A percentile compares a stretch with the other conserved stretches of the same genome.
phyloP scores from a whole-genome alignment of 139 green algal genomes.

The Trebouxia sp. region DNA sequence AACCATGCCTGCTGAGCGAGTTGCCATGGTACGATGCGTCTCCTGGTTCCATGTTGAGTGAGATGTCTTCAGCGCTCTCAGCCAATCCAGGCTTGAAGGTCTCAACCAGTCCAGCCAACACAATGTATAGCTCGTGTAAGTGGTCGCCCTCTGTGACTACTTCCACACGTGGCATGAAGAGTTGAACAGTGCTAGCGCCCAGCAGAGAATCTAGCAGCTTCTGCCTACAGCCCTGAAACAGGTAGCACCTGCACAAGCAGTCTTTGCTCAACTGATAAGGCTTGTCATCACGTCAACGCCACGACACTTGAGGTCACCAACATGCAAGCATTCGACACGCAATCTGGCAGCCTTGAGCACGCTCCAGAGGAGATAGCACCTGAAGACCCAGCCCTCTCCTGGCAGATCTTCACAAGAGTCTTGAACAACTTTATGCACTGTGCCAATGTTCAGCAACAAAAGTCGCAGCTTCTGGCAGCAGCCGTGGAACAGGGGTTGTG shows the following conservation, averaged over 20 bases:
- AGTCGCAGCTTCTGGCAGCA: no score
- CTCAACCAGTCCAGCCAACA: conserved; percentile 44
- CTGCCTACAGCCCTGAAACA: conserved; percentile 51
- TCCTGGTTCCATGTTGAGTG: conserved; percentile 3
- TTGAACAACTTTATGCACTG: no score
- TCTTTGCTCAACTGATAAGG: no score
- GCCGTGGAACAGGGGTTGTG: no score
- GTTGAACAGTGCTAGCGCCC: conserved; percentile 49
- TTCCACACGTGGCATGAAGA: conserved; percentile 64
- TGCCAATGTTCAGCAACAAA: no score
- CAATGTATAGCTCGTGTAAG: conserved; percentile 59
- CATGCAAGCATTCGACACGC: no score
- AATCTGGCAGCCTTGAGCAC: no score
- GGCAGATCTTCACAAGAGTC: no score
- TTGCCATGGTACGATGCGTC: background rate
- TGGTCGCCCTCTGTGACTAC: conserved; percentile 51
- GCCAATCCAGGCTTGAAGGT: conserved; percentile 10
- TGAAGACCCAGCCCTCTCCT: no score
- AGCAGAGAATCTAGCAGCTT: conserved; percentile 69
- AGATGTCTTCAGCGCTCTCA: background rate
- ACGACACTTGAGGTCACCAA: no score
- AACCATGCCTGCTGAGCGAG: background rate
- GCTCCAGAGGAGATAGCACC: no score
- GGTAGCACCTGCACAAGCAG: conserved; percentile 39
- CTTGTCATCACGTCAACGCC: no score